These are phyloP conservation scores for Paramyrothecium roridum DNA, from an alignment of 2,329 filamentous ascomycete genomes.

Conservation along the genomic window DNA sequence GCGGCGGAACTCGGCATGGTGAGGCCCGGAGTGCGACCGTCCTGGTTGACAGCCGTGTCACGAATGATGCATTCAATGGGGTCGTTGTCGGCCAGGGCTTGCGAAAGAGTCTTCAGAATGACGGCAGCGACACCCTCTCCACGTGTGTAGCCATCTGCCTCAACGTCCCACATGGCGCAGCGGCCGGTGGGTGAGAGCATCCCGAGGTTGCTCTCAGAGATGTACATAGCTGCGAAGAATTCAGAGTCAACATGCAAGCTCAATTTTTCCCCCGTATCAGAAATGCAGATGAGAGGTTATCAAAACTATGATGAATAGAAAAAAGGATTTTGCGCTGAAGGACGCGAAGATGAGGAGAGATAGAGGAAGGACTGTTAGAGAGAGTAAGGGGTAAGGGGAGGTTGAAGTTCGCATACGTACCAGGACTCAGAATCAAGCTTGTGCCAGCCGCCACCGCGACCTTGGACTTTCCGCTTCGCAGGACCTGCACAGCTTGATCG, in stretches of 20 bases:
- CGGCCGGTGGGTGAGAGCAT: conserved; percentile 38
- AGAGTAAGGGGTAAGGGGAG: conserved; percentile 29
- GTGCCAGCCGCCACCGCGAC: conserved; percentile 14
- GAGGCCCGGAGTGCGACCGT: conserved; percentile 54
- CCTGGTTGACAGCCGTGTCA: conserved; percentile 49
- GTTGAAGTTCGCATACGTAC: too few species aligned
- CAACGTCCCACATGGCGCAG: neutral
- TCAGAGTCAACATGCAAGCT: neutral
- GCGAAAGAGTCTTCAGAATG: conserved; percentile 53
- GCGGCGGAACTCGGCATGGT: conserved; percentile 51
- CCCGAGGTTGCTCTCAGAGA: conserved; percentile 47
- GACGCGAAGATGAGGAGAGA: too few species aligned
- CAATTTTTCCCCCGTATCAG: neutral
- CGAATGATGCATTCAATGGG: conserved; percentile 49
- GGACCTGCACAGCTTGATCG: conserved; percentile 31
- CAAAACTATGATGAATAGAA: too few species aligned
- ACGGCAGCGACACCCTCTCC: conserved; percentile 57
- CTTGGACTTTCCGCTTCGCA: conserved; percentile 26
- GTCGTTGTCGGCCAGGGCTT: conserved; percentile 54
- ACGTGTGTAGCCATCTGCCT: conserved; percentile 51
- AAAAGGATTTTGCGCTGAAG: too few species aligned
- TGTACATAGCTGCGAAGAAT: conserved; percentile 18
- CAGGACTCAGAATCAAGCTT: conserved; percentile 14
- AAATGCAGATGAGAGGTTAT: too few species aligned
- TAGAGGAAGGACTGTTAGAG: too few species aligned